A percentile compares a stretch with the other conserved stretches of the same genome.
These are phyloP conservation scores for Trametes maxima DNA, from an alignment of 768 basidiomycete genomes.

Conservation along the genomic window DNA sequence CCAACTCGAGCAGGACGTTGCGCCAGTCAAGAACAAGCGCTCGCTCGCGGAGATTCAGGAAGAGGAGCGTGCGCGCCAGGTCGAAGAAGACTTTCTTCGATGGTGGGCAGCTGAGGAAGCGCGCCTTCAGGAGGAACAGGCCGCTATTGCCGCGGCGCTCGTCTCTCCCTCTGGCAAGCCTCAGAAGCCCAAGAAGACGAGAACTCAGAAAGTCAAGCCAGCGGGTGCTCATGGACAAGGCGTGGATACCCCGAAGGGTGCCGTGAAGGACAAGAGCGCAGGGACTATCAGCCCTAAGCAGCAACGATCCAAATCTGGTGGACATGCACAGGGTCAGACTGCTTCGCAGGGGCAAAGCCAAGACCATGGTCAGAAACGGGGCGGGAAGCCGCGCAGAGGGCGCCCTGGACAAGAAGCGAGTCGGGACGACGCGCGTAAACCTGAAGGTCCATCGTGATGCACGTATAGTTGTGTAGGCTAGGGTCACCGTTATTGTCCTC, in stretches of 20 bases:
- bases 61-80: constrained; percentile 68
- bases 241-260: not conserved
- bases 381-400: constrained; percentile 10
- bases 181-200: constrained; percentile 14
- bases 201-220: constrained; percentile 7
- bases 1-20: constrained; percentile 58
- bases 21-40: constrained; percentile 51
- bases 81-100: constrained; percentile 78
- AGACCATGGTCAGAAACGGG: not conserved
- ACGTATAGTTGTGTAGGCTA: not conserved
- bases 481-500: too few species aligned
- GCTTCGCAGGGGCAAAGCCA: not conserved
- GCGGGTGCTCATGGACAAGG: not conserved
- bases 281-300: not conserved
- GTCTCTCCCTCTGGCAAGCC: not conserved
- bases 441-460: not conserved
- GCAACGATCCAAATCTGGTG: not conserved
- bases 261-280: not conserved
- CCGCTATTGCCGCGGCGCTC: constrained; percentile 13
- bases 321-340: not conserved
- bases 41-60: constrained; percentile 84
- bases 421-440: constrained; percentile 2
- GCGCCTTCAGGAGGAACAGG: constrained; percentile 56
- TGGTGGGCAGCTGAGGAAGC: constrained; percentile 92
- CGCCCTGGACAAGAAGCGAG: not conserved